phyloP scores from a whole-genome alignment of 108 stramenopile genomes.

The Schizochytrium sp. region DNA sequence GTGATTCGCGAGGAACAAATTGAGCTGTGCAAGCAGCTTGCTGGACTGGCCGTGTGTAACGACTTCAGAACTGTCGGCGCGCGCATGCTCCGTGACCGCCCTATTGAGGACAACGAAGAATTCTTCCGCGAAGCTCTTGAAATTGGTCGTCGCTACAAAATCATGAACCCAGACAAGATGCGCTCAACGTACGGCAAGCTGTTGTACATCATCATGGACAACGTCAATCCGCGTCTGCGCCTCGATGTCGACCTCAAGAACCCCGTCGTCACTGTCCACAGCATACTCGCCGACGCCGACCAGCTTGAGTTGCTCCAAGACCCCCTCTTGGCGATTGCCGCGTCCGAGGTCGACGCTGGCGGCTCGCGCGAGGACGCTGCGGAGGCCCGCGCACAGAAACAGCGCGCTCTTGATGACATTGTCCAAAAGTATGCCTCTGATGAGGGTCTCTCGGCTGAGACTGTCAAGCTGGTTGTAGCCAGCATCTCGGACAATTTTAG shows the following conservation, averaged over 20 bases:
- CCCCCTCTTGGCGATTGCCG: constrained; percentile 40
- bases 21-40: constrained; percentile 6
- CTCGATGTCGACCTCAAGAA: constrained; percentile 49
- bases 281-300: constrained; percentile 34
- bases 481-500: constrained; percentile 63
- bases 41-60: background rate
- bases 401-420: constrained; percentile 21
- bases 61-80: background rate
- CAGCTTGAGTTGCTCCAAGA: constrained; percentile 45
- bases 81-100: constrained; percentile 16
- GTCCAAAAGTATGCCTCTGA: constrained; percentile 1
- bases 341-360: constrained; percentile 19
- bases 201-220: constrained; percentile 70
- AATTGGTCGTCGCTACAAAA: constrained; percentile 72
- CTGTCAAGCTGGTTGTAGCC: constrained; percentile 53
- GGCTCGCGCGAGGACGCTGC: background rate
- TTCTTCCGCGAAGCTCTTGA: constrained; percentile 55
- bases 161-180: constrained; percentile 70
- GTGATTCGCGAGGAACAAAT: background rate
- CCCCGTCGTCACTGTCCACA: constrained; percentile 43
- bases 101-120: constrained; percentile 45
- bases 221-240: constrained; percentile 45
- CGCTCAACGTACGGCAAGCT: constrained; percentile 71
- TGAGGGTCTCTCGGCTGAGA: constrained; percentile 34
- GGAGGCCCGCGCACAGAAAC: background rate